Evolutionary conservation across 352 stramenopile genomes (phyloP).

Genomic region (Phytophthora rubi): DNA sequence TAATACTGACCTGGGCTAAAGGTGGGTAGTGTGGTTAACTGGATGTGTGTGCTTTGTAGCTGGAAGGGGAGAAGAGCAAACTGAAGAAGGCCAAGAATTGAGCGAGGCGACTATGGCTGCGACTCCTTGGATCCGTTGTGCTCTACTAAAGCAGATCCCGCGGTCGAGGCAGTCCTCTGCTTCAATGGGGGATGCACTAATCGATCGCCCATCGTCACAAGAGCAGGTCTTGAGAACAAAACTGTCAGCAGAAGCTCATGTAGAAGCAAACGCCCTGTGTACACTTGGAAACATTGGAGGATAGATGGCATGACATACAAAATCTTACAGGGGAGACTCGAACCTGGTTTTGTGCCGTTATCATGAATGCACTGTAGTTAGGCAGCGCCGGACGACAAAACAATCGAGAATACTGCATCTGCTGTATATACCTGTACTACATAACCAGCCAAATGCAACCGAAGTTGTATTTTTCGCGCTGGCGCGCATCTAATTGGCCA

Average conservation of each 20-base stretch:
- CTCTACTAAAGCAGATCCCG: conserved; percentile 15
- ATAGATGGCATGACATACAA: conserved; percentile 9
- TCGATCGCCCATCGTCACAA: conserved; percentile 21
- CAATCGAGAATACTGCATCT: no score
- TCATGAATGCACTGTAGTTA: no score
- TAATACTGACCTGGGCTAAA: not conserved
- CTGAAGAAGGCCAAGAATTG: conserved; percentile 67
- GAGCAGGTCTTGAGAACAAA: conserved; percentile 8
- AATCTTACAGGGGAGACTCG: conserved; percentile 17
- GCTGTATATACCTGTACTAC: no score
- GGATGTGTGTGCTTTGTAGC: conserved; percentile 25
- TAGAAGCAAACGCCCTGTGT: conserved; percentile 30
- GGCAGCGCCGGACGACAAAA: no score
- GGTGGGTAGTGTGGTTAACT: not conserved
- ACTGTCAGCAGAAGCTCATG: conserved; percentile 17
- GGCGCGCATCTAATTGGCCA: no score
- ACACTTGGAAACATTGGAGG: conserved; percentile 20
- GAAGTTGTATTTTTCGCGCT: no score
- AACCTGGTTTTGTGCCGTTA: not conserved
- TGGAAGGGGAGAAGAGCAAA: conserved; percentile 82
- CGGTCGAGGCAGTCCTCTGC: conserved; percentile 34
- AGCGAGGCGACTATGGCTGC: conserved; percentile 8
- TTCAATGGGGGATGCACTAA: conserved; percentile 32
- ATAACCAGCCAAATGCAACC: no score
- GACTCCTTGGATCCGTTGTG: conserved; percentile 16